Conservation (phyloP, 1,284 basidiomycete genomes). For the Papiliotrema terrestris region DNA sequence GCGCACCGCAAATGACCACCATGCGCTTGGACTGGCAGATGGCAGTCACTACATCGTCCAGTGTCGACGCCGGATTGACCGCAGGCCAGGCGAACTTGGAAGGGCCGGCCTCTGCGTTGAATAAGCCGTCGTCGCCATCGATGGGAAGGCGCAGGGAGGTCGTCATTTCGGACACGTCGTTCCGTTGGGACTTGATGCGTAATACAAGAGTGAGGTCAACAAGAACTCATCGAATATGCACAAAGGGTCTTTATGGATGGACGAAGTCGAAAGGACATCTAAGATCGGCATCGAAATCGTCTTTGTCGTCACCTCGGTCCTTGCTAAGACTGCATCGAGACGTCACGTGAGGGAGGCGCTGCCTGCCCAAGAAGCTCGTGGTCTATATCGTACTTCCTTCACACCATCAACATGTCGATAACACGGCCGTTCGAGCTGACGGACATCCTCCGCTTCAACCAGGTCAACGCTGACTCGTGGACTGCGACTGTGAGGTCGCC, state of each 20-base stretch:
- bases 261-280: no score
- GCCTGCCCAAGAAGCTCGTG: no score
- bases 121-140: no score
- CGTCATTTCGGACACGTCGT: no score
- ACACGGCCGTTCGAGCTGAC: constrained; percentile 51
- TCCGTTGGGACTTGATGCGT: no score
- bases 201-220: no score
- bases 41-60: background rate
- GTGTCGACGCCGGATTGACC: background rate
- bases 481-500: constrained; percentile 50
- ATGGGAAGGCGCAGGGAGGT: no score
- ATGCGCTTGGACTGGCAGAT: constrained; percentile 61
- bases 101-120: background rate
- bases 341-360: no score
- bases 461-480: constrained; percentile 54
- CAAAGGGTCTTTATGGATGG: no score
- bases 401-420: constrained; percentile 45
- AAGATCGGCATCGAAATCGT: background rate
- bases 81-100: background rate
- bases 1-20: constrained; percentile 77
- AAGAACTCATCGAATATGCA: no score
- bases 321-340: no score
- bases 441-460: constrained; percentile 52
- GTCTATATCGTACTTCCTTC: no score
- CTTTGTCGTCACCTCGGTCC: background rate